A percentile compares a stretch with the other conserved stretches of the same genome.
phyloP scores from a whole-genome alignment of 129 eudicot species.

The Pseudognaphalium luteoalbum region DNA sequence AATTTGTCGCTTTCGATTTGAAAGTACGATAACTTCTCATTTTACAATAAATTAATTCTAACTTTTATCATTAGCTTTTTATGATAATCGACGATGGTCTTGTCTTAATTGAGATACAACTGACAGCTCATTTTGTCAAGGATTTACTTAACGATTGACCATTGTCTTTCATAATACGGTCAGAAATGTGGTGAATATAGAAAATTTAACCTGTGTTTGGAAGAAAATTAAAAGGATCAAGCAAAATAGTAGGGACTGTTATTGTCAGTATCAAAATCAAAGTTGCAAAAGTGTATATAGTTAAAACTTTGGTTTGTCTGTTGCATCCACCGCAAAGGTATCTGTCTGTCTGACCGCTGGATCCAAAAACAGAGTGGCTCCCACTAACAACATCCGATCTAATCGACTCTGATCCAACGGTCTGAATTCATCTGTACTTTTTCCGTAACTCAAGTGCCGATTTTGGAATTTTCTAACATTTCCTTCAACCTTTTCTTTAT shows the following conservation, averaged over 20 bases:
- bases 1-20: too few species aligned
- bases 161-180: too few species aligned
- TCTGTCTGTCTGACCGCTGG: conserved; percentile 18
- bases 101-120: too few species aligned
- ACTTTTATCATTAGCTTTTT: too few species aligned
- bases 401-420: conserved; percentile 20
- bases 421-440: neutral
- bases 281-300: neutral
- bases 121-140: too few species aligned
- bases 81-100: too few species aligned
- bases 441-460: conserved; percentile 16
- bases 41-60: too few species aligned
- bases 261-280: neutral
- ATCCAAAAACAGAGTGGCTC: conserved; percentile 27
- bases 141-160: neutral
- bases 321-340: conserved; percentile 25
- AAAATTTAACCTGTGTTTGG: too few species aligned
- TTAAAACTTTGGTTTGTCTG: neutral
- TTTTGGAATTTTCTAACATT: conserved; percentile 8
- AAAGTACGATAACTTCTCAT: too few species aligned
- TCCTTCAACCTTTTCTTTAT: too few species aligned
- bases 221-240: too few species aligned
- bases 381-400: conserved; percentile 19
- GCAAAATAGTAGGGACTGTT: neutral
- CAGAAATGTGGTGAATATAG: too few species aligned